These are phyloP conservation scores for Kodamaea fukazawae DNA, from an alignment of 805 yeast genomes.

Conservation along the genomic window DNA sequence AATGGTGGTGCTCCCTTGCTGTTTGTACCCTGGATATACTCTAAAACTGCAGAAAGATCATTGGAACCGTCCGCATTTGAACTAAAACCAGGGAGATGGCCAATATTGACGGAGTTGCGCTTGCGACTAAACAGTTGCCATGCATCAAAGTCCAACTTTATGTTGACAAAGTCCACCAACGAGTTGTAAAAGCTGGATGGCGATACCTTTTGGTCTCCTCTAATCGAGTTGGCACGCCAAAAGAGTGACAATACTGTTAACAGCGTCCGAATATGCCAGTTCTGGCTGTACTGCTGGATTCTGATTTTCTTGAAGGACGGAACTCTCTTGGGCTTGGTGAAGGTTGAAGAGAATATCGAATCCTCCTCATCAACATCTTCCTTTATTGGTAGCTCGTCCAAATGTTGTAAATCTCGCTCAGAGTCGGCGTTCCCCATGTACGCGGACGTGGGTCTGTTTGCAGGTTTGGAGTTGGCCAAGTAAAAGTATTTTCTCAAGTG, in stretches of 20 bases:
- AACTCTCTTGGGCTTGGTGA: slow-evolving; percentile 11
- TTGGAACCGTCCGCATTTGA: slow-evolving; percentile 10
- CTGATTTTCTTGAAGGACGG: slow-evolving; percentile 35
- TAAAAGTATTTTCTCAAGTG: slow-evolving; percentile 58
- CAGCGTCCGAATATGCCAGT: slow-evolving; percentile 78
- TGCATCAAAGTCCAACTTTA: slow-evolving; percentile 74
- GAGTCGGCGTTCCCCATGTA: slow-evolving; percentile 1
- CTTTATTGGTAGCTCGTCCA: slow-evolving; percentile 1
- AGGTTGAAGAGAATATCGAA: slow-evolving; percentile 4
- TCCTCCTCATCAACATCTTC: slow-evolving; percentile 9
- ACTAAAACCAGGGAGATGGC: neutral
- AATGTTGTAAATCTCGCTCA: slow-evolving; percentile 1
- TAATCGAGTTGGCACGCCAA: slow-evolving; percentile 49
- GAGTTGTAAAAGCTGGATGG: slow-evolving; percentile 67
- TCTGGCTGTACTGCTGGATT: slow-evolving; percentile 64
- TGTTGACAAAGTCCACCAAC: slow-evolving; percentile 74
- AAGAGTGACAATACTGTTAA: slow-evolving; percentile 56
- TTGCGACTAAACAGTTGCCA: slow-evolving; percentile 57
- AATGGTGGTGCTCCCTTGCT: slow-evolving; percentile 15
- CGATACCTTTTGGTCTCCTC: slow-evolving; percentile 21
- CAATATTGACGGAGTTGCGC: slow-evolving; percentile 12
- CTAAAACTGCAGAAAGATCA: slow-evolving; percentile 42
- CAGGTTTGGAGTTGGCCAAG: slow-evolving; percentile 22
- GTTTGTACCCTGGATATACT: slow-evolving; percentile 46
- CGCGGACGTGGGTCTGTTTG: neutral